Conservation (phyloP, 345 rosid genomes). For the Gossypium arboreum region DNA sequence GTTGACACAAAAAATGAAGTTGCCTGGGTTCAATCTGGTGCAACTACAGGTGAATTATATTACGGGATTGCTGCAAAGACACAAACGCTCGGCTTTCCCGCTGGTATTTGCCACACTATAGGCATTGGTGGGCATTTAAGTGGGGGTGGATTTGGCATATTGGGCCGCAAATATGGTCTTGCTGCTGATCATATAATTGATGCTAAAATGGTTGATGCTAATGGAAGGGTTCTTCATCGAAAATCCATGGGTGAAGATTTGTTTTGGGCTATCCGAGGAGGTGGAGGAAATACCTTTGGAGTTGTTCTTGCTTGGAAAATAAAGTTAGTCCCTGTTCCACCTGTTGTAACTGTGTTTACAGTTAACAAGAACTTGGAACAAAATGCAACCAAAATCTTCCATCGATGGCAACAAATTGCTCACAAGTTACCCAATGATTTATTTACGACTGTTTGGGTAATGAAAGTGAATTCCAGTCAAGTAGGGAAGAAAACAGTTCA, state of each 20-base stretch:
- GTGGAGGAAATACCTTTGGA: not conserved
- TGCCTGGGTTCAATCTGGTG: conserved; percentile 8
- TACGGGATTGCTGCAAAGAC: not conserved
- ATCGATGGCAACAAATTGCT: not conserved
- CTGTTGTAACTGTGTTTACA: not conserved
- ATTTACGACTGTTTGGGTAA: not conserved
- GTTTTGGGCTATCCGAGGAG: conserved; percentile 15
- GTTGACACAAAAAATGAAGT: not conserved
- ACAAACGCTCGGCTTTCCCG: not conserved
- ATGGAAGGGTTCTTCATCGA: conserved; percentile 3
- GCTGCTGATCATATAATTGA: conserved; percentile 12
- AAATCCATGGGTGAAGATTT: conserved; percentile 17
- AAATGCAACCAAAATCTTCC: not conserved
- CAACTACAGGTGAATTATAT: not conserved
- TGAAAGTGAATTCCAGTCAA: not conserved
- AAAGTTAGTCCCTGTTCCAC: not conserved
- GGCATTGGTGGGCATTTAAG: conserved; percentile 8
- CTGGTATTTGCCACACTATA: not conserved
- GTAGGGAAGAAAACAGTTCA: not conserved
- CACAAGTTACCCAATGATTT: not conserved
- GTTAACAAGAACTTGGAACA: not conserved
- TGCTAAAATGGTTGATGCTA: not conserved
- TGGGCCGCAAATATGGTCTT: conserved; percentile 1
- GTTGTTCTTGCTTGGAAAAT: not conserved
- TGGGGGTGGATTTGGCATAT: not conserved